A percentile compares a stretch with the other conserved stretches of the same genome.
Evolutionary conservation across 495 filamentous ascomycete genomes (phyloP).

Genomic region (Penicillium pancosmium): DNA sequence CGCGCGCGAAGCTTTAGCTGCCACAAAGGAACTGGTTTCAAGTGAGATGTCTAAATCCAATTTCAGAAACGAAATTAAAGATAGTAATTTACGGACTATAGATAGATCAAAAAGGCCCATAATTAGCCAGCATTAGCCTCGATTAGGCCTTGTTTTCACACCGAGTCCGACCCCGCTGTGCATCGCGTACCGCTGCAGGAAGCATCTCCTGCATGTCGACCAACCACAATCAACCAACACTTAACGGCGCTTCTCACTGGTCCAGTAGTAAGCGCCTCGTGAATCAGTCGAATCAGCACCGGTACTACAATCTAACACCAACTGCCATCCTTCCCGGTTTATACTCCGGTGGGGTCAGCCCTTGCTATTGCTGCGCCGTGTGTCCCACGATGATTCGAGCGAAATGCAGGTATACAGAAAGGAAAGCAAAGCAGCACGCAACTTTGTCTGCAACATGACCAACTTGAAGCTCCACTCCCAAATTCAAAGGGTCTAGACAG

Average conservation of each 20-base stretch:
- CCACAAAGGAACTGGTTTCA: conserved; percentile 31
- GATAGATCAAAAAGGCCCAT: conserved; percentile 30
- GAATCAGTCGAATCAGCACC: neutral
- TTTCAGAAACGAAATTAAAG: conserved; percentile 15
- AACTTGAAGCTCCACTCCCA: neutral
- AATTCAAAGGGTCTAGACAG: neutral
- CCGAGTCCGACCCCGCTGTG: conserved; percentile 3
- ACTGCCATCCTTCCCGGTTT: neutral
- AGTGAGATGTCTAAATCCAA: conserved; percentile 5
- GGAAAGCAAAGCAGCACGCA: neutral
- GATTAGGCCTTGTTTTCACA: conserved; percentile 3
- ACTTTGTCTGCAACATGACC: neutral
- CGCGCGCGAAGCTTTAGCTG: conserved; percentile 23
- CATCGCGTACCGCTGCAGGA: neutral
- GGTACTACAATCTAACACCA: neutral
- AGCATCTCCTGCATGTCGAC: neutral
- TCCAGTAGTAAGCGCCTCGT: neutral
- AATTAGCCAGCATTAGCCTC: conserved; percentile 27
- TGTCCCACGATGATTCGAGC: conserved; percentile 5
- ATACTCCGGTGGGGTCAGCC: neutral
- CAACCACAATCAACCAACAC: conserved; percentile 5
- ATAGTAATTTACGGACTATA: conserved; percentile 33
- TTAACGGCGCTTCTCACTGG: neutral
- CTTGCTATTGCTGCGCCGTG: neutral
- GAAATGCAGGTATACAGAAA: conserved; percentile 4